Evolutionary conservation across 73 alveolate genomes (phyloP).

Genomic region (Effrenium voratum): DNA sequence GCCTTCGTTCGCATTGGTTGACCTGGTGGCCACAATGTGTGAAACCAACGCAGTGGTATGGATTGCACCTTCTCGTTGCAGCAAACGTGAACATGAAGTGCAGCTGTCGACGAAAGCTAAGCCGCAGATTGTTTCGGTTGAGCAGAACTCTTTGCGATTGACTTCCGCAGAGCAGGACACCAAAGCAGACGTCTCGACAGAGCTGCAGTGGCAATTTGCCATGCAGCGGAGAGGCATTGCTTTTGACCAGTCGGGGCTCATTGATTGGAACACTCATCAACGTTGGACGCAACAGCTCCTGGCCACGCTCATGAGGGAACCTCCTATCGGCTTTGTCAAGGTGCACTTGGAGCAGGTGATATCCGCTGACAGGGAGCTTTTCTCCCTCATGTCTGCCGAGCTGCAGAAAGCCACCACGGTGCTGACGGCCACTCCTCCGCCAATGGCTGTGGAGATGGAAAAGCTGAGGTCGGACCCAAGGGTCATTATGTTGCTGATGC

Average conservation of each 20-base stretch:
- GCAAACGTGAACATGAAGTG: not conserved
- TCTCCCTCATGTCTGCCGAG: not conserved
- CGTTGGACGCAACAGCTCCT: not conserved
- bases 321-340: not conserved
- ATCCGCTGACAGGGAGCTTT: not conserved
- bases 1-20: not conserved
- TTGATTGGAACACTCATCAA: not conserved
- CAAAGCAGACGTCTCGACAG: not conserved
- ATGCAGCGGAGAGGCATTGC: slow-evolving; percentile 9
- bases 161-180: not conserved
- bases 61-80: not conserved
- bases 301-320: not conserved
- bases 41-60: not conserved
- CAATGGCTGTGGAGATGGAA: not conserved
- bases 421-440: not conserved
- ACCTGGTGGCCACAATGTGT: not conserved
- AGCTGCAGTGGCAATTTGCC: not conserved
- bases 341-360: not conserved
- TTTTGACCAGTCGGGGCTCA: not conserved
- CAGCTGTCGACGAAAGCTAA: not conserved
- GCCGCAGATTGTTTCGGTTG: not conserved
- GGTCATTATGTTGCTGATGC: not conserved
- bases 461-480: not conserved
- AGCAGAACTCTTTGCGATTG: not conserved
- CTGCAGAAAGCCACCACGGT: not conserved